Evolutionary conservation across 495 filamentous ascomycete genomes (phyloP).

Genomic region (Hamigera avellanea): DNA sequence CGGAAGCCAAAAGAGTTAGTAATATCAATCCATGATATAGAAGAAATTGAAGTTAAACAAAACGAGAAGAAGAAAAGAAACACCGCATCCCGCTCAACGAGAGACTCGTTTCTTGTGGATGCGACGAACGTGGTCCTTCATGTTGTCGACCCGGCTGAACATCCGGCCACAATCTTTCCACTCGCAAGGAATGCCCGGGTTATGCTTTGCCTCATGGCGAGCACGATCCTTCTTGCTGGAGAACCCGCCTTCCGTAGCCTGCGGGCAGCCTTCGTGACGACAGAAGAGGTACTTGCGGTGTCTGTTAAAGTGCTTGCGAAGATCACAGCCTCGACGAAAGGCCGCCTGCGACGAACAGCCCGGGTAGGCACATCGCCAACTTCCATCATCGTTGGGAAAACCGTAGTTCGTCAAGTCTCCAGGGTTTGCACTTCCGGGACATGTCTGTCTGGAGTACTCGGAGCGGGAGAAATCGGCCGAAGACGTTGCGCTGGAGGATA

Average conservation of each 20-base stretch:
- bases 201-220: constrained; percentile 52
- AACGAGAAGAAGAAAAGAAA: too few relatives aligned
- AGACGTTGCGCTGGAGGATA: neutral
- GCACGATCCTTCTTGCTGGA: constrained; percentile 53
- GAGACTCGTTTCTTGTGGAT: constrained; percentile 25
- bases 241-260: constrained; percentile 44
- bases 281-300: constrained; percentile 54
- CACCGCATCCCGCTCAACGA: neutral
- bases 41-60: too few relatives aligned
- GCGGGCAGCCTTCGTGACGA: constrained; percentile 47
- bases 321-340: constrained; percentile 51
- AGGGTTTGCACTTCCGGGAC: constrained; percentile 15
- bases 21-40: too few relatives aligned
- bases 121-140: constrained; percentile 45
- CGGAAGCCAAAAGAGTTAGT: too few relatives aligned
- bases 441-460: neutral
- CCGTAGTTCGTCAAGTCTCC: constrained; percentile 16
- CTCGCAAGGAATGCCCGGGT: constrained; percentile 45
- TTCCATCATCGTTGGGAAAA: constrained; percentile 15
- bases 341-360: constrained; percentile 42
- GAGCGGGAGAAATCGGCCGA: neutral
- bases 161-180: constrained; percentile 46
- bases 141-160: constrained; percentile 55
- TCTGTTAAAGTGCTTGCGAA: constrained; percentile 53
- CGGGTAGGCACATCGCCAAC: constrained; percentile 47